A percentile compares a stretch with the other conserved stretches of the same genome.
Evolutionary conservation across 306 rosid genomes (phyloP).

Genomic region (Sesbania bispinosa): DNA sequence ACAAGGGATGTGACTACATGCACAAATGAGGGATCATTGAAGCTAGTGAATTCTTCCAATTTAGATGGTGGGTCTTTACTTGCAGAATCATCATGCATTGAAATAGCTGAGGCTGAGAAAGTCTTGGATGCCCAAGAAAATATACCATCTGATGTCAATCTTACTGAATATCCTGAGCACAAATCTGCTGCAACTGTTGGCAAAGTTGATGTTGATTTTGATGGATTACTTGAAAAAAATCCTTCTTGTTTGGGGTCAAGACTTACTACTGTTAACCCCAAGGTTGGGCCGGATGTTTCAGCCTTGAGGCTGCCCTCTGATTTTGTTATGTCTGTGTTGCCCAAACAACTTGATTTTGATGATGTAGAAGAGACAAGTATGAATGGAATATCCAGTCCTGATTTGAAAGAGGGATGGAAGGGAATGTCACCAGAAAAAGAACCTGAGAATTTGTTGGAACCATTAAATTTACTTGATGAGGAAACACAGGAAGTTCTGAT

Average conservation of each 20-base stretch:
- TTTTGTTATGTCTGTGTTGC: constrained; percentile 39
- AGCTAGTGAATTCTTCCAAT: constrained; percentile 28
- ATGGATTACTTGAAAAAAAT: constrained; percentile 26
- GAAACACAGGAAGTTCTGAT: constrained; percentile 30
- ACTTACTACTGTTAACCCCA: constrained; percentile 21
- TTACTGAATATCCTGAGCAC: constrained; percentile 20
- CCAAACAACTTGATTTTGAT: constrained; percentile 59
- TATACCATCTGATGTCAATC: constrained; percentile 20
- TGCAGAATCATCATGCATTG: constrained; percentile 20
- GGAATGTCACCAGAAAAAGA: constrained; percentile 29
- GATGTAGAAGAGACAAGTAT: constrained; percentile 32
- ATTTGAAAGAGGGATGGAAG: constrained; percentile 22
- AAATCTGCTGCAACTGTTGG: constrained; percentile 25
- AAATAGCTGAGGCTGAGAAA: constrained; percentile 17
- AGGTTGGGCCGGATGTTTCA: constrained; percentile 38
- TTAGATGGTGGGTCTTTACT: constrained; percentile 28
- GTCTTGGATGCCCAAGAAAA: constrained; percentile 32
- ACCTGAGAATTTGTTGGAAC: constrained; percentile 19
- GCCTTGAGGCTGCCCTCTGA: constrained; percentile 35
- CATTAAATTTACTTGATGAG: constrained; percentile 24
- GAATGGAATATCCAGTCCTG: constrained; percentile 36
- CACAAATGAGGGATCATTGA: constrained; percentile 24
- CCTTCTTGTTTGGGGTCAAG: constrained; percentile 26
- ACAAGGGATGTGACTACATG: constrained; percentile 26
- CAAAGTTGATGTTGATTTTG: constrained; percentile 28